Evolutionary conservation across 2,329 filamentous ascomycete species (phyloP).

Genomic region (Chrysoporthe puriensis): DNA sequence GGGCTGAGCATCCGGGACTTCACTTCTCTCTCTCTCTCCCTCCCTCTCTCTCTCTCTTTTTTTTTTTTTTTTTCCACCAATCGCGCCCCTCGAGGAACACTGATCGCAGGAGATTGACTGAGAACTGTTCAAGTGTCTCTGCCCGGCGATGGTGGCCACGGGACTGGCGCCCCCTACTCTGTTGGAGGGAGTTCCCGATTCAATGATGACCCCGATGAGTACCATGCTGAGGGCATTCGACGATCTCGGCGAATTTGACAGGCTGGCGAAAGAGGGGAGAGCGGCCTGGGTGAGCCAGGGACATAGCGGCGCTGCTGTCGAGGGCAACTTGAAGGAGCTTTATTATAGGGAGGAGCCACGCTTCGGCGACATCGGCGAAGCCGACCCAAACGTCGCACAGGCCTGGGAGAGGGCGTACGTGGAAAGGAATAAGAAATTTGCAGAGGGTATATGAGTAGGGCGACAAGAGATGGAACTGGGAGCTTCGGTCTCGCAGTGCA

Average conservation of each 20-base stretch:
- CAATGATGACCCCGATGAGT: constrained; percentile 14
- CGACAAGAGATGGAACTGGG: not conserved
- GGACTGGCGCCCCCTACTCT: constrained; percentile 13
- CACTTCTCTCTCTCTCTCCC: not conserved
- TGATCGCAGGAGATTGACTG: not conserved
- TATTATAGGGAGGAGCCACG: constrained; percentile 7
- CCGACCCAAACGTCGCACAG: not conserved
- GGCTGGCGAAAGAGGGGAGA: not conserved
- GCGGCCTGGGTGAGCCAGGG: constrained; percentile 9
- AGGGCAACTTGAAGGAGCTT: constrained; percentile 12
- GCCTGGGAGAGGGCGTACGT: not conserved
- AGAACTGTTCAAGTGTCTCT: constrained; percentile 11
- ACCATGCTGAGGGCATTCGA: constrained; percentile 17
- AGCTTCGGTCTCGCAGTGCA: not conserved
- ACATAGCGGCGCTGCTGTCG: constrained; percentile 7
- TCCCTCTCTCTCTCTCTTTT: not conserved
- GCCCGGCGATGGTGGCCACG: constrained; percentile 14
- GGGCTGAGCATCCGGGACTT: not conserved
- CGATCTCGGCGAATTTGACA: constrained; percentile 20
- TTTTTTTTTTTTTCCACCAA: too few species aligned
- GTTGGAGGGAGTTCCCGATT: constrained; percentile 3
- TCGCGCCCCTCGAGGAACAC: too few species aligned
- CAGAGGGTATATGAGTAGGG: not conserved
- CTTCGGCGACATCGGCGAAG: not conserved
- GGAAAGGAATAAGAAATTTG: constrained; percentile 16